These are phyloP conservation scores for Mimosa pudica DNA, from an alignment of 306 rosid genomes.

Conservation along the genomic window DNA sequence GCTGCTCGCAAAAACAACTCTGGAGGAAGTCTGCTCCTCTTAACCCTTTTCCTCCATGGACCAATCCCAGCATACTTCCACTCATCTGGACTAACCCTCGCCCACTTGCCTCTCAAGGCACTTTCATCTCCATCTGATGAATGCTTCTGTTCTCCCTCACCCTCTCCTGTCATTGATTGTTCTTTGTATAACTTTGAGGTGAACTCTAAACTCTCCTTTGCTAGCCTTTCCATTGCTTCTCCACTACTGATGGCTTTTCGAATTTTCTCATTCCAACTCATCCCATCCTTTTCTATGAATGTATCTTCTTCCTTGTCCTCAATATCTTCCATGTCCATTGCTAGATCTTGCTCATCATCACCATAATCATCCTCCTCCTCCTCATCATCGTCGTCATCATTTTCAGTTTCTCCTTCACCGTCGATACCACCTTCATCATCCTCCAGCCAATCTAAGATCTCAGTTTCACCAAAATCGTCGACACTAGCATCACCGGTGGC, in stretches of 20 bases:
- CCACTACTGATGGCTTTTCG: slow-evolving; percentile 56
- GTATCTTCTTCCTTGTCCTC: slow-evolving; percentile 43
- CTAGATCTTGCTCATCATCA: slow-evolving; percentile 37
- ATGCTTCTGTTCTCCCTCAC: slow-evolving; percentile 21
- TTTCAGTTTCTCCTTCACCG: slow-evolving; percentile 16
- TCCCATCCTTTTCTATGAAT: slow-evolving; percentile 38
- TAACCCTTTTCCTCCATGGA: slow-evolving; percentile 77
- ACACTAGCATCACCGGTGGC: slow-evolving; percentile 40
- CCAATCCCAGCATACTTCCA: slow-evolving; percentile 82
- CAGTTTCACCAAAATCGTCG: slow-evolving; percentile 49
- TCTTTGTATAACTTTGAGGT: slow-evolving; percentile 30
- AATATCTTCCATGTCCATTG: slow-evolving; percentile 52
- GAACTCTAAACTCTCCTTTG: slow-evolving; percentile 43
- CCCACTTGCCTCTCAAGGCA: slow-evolving; percentile 67
- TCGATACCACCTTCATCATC: slow-evolving; percentile 32
- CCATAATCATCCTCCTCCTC: slow-evolving; percentile 35
- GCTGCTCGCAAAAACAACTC: slow-evolving; percentile 79
- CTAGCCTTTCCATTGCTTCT: slow-evolving; percentile 73
- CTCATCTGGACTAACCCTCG: slow-evolving; percentile 72
- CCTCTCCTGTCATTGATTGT: slow-evolving; percentile 42
- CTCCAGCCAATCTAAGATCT: slow-evolving; percentile 84
- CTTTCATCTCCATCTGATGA: slow-evolving; percentile 67
- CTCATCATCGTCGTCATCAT: slow-evolving; percentile 27
- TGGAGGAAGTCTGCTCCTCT: slow-evolving; percentile 81
- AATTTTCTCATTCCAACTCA: slow-evolving; percentile 64